phyloP scores from a whole-genome alignment of 768 basidiomycete genomes.

The Tylopilus felleus region DNA sequence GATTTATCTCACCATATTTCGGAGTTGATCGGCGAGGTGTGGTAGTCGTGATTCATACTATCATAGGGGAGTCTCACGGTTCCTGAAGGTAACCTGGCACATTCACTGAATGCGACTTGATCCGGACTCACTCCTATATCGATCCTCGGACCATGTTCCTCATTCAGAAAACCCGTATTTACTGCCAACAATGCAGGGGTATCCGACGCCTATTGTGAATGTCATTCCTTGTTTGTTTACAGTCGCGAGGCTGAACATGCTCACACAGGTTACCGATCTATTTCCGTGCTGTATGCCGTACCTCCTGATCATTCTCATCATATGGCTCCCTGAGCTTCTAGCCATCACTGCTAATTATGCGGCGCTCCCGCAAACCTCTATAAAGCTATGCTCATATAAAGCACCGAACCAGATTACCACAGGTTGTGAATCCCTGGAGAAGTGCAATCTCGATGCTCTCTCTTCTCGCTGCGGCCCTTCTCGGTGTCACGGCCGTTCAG shows the following conservation, averaged over 20 bases:
- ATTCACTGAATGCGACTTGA: background rate
- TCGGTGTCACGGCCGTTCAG: conserved; percentile 10
- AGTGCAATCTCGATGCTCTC: conserved; percentile 13
- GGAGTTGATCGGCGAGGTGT: background rate
- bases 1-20: background rate
- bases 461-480: conserved; percentile 13
- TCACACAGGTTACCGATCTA: background rate
- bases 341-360: conserved; percentile 8
- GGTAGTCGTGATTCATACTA: background rate
- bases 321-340: conserved; percentile 2
- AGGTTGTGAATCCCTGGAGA: background rate
- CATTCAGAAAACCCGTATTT: background rate
- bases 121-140: background rate
- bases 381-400: background rate
- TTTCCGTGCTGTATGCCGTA: background rate
- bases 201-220: background rate
- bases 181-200: background rate
- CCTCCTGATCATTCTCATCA: conserved; percentile 2
- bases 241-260: background rate
- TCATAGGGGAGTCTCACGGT: background rate
- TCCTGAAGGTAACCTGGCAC: background rate
- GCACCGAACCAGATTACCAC: background rate
- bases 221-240: background rate
- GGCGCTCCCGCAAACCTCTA: background rate
- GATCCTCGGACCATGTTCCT: background rate